Base-by-base conservation (phyloP, 768 basidiomycete species). In the Tulasnella sp. region DNA sequence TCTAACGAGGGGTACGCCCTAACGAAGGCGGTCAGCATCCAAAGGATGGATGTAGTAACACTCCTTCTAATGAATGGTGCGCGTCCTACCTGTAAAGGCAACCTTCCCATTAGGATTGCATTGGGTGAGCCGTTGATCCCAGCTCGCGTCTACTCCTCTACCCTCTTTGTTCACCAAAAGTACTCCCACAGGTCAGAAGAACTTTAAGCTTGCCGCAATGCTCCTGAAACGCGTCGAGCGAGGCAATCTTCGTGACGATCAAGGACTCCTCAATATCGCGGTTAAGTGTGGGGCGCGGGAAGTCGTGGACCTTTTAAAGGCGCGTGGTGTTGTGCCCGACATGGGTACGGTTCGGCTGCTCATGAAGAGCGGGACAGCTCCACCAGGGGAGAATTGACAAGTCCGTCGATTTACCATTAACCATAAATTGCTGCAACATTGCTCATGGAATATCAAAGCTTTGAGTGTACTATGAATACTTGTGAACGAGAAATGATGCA, bases 1-100 rank as follows among this genome's bases (percentile, higher is more conserved):
- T 80, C 86, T 7, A 76, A 88, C 69, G 76, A 79, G 2, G 94
- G 93, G 1, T 96, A 93, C 67, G 84, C 86, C 0, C 80, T 96
- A 42, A 82, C 82, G 15, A 83, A 80, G 64, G 90, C 93, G 1
- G 87, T 91, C 1, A 75, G 83, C 38, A 81, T 79, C 0, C 73
- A 74, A 21, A 84, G 84, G 63, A 56, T 76, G 1, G 81, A 83
- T 2, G 78, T 96, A 7, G 74, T 92, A 1, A 73, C 70, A 23
- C 84, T 88, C 64, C 76, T 97, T 15, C 80, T 96, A 51, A 73
- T 74, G 2, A 73, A 82, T 19, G 85, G 82, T 2, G 92, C 89
- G 0, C 84, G 84, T 10, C 92, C 93, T 0, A 67, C 67, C 3
- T 71, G 71, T 62, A 86, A 85, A 65, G 69, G 77, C 11, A 77